Percentiles rank a stretch among this genome's conserved stretches.
phyloP scores from a whole-genome alignment of 2,329 filamentous ascomycete species.

The Aureobasidium sp. region DNA sequence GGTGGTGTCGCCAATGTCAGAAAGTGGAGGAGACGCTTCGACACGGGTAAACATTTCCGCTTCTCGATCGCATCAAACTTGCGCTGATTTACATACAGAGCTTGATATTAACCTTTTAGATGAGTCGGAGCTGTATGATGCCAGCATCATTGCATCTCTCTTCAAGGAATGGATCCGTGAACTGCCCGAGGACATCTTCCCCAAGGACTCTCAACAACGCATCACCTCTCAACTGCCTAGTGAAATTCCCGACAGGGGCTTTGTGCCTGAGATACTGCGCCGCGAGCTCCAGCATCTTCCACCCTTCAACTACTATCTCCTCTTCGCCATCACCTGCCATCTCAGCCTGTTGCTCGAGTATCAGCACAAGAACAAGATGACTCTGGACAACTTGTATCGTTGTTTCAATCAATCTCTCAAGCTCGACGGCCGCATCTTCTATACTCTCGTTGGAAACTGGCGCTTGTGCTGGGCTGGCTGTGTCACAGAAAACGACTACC shows the following conservation, averaged over 20 bases:
- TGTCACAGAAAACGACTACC: slow-evolving; percentile 74
- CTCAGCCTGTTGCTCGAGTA: slow-evolving; percentile 84
- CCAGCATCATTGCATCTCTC: slow-evolving; percentile 93
- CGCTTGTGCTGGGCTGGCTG: slow-evolving; percentile 95
- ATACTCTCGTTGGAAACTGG: slow-evolving; percentile 92
- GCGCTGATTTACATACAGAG: slow-evolving; percentile 43
- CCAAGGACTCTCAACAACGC: slow-evolving; percentile 70
- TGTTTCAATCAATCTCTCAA: slow-evolving; percentile 97
- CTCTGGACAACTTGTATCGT: slow-evolving; percentile 88
- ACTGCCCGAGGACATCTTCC: slow-evolving; percentile 88
- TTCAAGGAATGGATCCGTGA: slow-evolving; percentile 94
- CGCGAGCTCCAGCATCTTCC: slow-evolving; percentile 91
- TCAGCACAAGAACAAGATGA: slow-evolving; percentile 96
- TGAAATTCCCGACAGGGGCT: slow-evolving; percentile 63
- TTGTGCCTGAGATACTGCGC: slow-evolving; percentile 74
- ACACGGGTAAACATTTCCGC: slow-evolving; percentile 53
- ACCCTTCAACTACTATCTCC: slow-evolving; percentile 93
- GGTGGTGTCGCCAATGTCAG: slow-evolving; percentile 86
- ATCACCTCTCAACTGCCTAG: slow-evolving; percentile 73
- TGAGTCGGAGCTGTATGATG: slow-evolving; percentile 81
- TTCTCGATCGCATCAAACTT: background rate
- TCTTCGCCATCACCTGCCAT: slow-evolving; percentile 95
- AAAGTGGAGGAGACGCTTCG: slow-evolving; percentile 87
- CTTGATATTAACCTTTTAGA: slow-evolving; percentile 84
- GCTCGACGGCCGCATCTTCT: slow-evolving; percentile 90